phyloP scores from a whole-genome alignment of 2,329 filamentous ascomycete genomes.

The Colletotrichum orchidophilum region DNA sequence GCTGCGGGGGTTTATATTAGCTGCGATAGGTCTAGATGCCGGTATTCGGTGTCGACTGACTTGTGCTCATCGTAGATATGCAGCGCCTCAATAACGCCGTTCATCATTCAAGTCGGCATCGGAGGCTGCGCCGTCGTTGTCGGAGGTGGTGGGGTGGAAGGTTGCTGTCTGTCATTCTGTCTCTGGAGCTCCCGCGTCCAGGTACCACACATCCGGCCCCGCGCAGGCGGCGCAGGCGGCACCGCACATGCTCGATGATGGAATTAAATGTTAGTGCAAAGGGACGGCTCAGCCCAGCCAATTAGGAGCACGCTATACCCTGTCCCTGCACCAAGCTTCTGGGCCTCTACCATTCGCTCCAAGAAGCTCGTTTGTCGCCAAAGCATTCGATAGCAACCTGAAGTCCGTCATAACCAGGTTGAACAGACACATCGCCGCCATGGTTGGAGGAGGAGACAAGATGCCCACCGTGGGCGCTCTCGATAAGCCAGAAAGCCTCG shows the following conservation, averaged over 20 bases:
- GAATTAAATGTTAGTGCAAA: conserved; percentile 36
- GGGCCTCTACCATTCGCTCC: not conserved
- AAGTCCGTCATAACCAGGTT: not conserved
- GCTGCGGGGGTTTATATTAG: conserved; percentile 56
- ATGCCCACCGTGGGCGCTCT: conserved; percentile 61
- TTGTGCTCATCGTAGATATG: conserved; percentile 98
- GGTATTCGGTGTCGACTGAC: conserved; percentile 58
- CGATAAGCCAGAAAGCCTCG: conserved; percentile 69
- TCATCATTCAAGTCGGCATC: conserved; percentile 65
- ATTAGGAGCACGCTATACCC: conserved; percentile 5
- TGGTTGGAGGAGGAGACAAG: conserved; percentile 54
- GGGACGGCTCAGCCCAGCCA: conserved; percentile 11
- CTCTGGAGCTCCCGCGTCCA: conserved; percentile 23
- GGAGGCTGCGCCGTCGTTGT: conserved; percentile 40
- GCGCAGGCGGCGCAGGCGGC: not conserved
- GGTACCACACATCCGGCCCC: conserved; percentile 19
- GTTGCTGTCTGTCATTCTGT: conserved; percentile 13
- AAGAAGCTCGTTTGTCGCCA: not conserved
- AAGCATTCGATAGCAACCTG: not conserved
- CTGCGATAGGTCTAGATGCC: not conserved
- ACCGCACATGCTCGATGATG: conserved; percentile 41
- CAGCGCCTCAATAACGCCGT: conserved; percentile 89
- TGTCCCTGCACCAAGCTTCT: conserved; percentile 11
- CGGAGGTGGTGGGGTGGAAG: conserved; percentile 35
- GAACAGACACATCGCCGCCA: conserved; percentile 35